Base-by-base conservation (phyloP, 495 filamentous ascomycete species). In the Talaromyces adpressus region DNA sequence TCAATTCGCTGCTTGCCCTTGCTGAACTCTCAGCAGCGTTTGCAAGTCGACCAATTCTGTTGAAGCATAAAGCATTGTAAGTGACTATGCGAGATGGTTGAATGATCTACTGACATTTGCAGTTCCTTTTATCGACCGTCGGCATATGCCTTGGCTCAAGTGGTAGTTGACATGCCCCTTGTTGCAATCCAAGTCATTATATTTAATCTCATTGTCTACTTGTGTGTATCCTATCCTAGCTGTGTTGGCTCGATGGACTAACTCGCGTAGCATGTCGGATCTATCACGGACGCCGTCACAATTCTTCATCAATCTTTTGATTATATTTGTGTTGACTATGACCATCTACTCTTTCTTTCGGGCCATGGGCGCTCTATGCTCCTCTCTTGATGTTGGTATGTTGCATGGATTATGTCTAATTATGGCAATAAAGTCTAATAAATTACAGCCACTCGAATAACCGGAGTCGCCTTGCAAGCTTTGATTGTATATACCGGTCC, bases 261-360 rank as follows among this genome's bases (percentile, higher is more conserved):
- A 77, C 47, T 4, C 34, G 34, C 22, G 20, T 59, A 83, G 79
- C 62, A 81, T 85, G 79, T 64, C 84, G 7, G 82, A 84, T 27
- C 84, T 96, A 12, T 75, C 82, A 29, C 76, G 85, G 27, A 87
- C 87, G 1, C 75, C 91, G 5, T 90, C 88, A 3, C 89, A 93
- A 61, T 96, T 95, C 75, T 95, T 96, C 72, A 95, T 93, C 64
- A 85, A 80, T 49, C 71, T 89, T 4, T 73, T 93, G 2, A 82
- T 91, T 62, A 72, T 78, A 20, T 80, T 79, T 60, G 73, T 75
- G 1, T 71, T 89, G 2, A 92, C 90, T 0, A 84, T 94, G 81
- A 85, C 83, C 0, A 90, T 91, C 80, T 92, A 89, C 63, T 84
- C 90, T 0, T 87, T 94, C 67, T 95, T 94, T 76, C 81, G 92